Evolutionary conservation across 2,329 filamentous ascomycete genomes (phyloP).

Genomic region (Emergomyces orientalis): DNA sequence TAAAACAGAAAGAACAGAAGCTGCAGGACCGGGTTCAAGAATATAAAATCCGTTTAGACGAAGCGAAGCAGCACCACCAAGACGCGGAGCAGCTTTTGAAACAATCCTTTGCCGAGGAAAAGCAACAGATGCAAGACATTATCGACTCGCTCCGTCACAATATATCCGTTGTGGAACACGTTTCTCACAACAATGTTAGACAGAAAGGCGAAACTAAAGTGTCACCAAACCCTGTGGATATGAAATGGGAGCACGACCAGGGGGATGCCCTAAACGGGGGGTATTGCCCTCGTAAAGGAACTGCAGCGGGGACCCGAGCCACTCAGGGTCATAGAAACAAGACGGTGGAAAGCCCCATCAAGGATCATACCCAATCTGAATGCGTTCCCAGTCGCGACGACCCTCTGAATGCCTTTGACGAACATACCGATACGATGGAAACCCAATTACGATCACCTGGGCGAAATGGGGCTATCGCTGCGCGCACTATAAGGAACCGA

Average conservation of each 20-base stretch:
- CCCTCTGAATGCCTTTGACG: neutral
- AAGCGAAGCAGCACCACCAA: constrained; percentile 28
- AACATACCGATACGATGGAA: neutral
- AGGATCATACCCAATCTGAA: neutral
- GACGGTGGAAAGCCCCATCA: neutral
- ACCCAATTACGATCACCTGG: neutral
- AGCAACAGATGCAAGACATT: constrained; percentile 30
- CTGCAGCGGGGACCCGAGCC: neutral
- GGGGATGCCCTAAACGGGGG: neutral
- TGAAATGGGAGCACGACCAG: neutral
- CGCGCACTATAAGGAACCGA: neutral
- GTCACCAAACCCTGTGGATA: neutral
- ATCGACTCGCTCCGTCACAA: constrained; percentile 30
- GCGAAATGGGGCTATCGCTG: neutral
- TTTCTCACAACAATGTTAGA: constrained; percentile 11
- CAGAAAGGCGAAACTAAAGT: neutral
- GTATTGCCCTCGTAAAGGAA: neutral
- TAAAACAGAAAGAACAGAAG: constrained; percentile 33
- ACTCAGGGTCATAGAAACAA: neutral
- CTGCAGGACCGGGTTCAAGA: constrained; percentile 33
- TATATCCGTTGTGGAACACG: constrained; percentile 23
- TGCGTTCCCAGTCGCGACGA: neutral
- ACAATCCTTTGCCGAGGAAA: constrained; percentile 29
- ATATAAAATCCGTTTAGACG: constrained; percentile 33
- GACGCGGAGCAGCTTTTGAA: constrained; percentile 29